phyloP scores from a whole-genome alignment of 495 filamentous ascomycete species.

The Aspergillus cristatus region DNA sequence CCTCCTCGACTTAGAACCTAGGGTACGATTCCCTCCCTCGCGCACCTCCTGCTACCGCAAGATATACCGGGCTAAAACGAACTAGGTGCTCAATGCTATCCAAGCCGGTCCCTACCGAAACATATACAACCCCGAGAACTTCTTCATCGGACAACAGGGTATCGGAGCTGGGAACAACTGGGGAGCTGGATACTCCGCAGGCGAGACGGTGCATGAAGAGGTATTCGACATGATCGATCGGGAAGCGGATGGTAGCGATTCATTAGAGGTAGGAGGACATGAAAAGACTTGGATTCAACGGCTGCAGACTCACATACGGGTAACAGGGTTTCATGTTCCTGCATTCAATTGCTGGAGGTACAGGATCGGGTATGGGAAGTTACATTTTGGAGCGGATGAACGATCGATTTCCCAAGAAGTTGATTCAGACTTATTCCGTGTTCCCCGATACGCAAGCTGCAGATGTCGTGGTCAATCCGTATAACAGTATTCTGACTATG shows the following conservation, averaged over 20 bases:
- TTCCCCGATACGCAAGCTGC: constrained; percentile 84
- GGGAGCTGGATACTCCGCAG: constrained; percentile 90
- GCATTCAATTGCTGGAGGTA: constrained; percentile 95
- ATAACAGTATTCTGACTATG: constrained; percentile 93
- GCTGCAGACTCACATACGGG: too few species aligned
- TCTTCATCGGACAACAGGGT: constrained; percentile 86
- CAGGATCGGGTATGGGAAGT: constrained; percentile 86
- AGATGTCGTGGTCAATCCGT: constrained; percentile 95
- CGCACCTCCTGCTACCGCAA: constrained; percentile 3
- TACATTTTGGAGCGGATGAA: constrained; percentile 95
- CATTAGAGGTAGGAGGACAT: constrained; percentile 58
- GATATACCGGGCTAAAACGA: constrained; percentile 6
- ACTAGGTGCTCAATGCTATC: constrained; percentile 78
- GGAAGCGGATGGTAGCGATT: constrained; percentile 96
- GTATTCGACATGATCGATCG: constrained; percentile 99
- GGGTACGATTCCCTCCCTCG: constrained; percentile 44
- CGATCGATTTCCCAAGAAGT: constrained; percentile 95
- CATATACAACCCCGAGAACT: constrained; percentile 99
- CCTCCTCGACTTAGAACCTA: constrained; percentile 86
- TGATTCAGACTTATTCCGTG: constrained; percentile 98
- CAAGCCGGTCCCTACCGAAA: constrained; percentile 90
- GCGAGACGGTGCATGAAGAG: constrained; percentile 87
- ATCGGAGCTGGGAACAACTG: constrained; percentile 95
- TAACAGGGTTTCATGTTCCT: constrained; percentile 89
- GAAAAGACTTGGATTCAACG: neutral